Conservation (phyloP, 805 yeast genomes). For the Yarrowia porcina region DNA sequence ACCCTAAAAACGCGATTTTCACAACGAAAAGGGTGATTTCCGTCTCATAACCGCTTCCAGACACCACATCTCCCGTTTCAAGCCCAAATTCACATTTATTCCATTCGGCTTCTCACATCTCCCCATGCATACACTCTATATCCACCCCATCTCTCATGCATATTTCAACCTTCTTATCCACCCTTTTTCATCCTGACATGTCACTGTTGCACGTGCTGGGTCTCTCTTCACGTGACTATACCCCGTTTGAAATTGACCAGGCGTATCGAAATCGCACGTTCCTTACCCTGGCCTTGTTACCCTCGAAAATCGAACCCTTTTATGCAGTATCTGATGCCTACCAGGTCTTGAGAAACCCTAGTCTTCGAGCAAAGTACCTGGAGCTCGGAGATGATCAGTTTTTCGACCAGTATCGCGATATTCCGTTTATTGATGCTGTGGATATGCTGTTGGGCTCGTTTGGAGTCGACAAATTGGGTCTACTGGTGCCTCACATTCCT, state of each 20-base stretch:
- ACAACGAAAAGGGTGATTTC: too few relatives aligned
- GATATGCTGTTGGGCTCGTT: neutral
- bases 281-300: neutral
- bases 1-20: too few relatives aligned
- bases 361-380: constrained; percentile 6
- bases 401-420: constrained; percentile 11
- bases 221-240: neutral
- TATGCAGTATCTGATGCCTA: constrained; percentile 11
- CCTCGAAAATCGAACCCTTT: neutral
- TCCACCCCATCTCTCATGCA: constrained; percentile 6
- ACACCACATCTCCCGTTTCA: too few relatives aligned
- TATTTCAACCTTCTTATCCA: too few relatives aligned
- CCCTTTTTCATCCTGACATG: too few relatives aligned
- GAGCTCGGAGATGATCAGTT: constrained; percentile 8
- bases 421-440: neutral
- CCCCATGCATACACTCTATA: too few relatives aligned
- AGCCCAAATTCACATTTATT: too few relatives aligned
- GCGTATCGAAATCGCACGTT: neutral
- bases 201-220: neutral
- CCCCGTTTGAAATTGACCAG: neutral
- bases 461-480: neutral
- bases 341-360: constrained; percentile 16
- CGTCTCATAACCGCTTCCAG: too few relatives aligned
- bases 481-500: neutral
- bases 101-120: too few relatives aligned